Evolutionary conservation across 371 early-diverging fungal genomes (phyloP), one percentile per base, ranked within the genome.

Genomic region (Mortierella polycephala): DNA sequence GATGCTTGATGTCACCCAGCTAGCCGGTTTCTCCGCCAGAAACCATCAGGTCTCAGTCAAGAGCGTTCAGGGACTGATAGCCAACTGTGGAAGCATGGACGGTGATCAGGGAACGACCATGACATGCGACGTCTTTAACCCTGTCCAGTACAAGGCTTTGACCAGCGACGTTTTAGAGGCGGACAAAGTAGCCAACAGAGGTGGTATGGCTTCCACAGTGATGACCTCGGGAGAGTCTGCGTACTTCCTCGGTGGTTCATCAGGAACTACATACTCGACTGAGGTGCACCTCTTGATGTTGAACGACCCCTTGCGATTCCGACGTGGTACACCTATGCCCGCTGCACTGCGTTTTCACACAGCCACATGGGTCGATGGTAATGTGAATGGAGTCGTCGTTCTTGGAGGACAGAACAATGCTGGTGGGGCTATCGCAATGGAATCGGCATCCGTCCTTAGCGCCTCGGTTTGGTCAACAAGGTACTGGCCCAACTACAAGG

Each of bases 61-160:
- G 16, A 45, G 46, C 9, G 12, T 12, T 40, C 49, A 42, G 42
- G 62, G 46, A 9, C 12, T 54, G 9, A 60, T 77, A 52, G 9
- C 68, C 40, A 72, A 55, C 56, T 79, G 80, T 55, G 80, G 73
- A 8, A 66, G 67, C 14, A 11, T 55, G 21, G 67, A 73, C 20
- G 57, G 61, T 1, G 41, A 42, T 12, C 14, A 1, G 7, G 50
- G 47, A 1, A 37, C 0, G 2, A 23, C 20, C 5, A 67, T 73
- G 56, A 62, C 67, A 37, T 79, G 80, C 16, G 69, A 72, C 16
- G 14, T 37, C 0, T 64, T 79, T 53, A 55, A 73, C 41, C 47
- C 52, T n/a, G 46, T 39, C 3, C 45, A 49, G 46, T 79, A 79
- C 42, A 69, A 62, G 39, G 44, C 14, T 14, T 60, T 62, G 7